A percentile compares a stretch with the other conserved stretches of the same genome.
Conservation (phyloP, 805 yeast species). For the Pichia exigua region DNA sequence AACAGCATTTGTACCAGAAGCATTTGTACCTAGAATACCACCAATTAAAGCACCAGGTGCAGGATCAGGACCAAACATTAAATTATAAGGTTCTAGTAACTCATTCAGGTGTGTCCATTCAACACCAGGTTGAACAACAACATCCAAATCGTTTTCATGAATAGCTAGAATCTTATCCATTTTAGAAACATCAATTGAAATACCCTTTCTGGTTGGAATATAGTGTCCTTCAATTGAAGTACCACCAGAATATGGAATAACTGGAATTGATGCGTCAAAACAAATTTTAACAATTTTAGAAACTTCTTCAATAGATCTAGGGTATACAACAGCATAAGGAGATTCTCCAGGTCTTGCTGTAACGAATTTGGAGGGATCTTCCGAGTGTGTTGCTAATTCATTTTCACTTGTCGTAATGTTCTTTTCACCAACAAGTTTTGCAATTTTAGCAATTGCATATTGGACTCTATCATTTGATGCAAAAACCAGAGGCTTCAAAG, state of each 20-base stretch:
- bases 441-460: constrained; percentile 47
- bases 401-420: constrained; percentile 36
- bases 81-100: constrained; percentile 37
- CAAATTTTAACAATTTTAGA: constrained; percentile 57
- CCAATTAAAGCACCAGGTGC: constrained; percentile 78
- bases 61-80: constrained; percentile 67
- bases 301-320: constrained; percentile 57
- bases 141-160: constrained; percentile 60
- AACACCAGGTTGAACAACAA: constrained; percentile 72
- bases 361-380: constrained; percentile 27
- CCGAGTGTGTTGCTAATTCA: constrained; percentile 26
- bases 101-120: constrained; percentile 69
- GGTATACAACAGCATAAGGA: constrained; percentile 48
- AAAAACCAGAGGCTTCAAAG: constrained; percentile 42
- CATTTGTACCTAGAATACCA: constrained; percentile 68
- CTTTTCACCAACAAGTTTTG: constrained; percentile 44
- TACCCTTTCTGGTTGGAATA: constrained; percentile 58
- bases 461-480: constrained; percentile 41
- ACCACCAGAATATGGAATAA: constrained; percentile 70
- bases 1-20: constrained; percentile 75
- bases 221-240: constrained; percentile 76
- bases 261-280: constrained; percentile 54
- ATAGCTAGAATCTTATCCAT: constrained; percentile 53
- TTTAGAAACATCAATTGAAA: constrained; percentile 51
- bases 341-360: constrained; percentile 22